phyloP scores from a whole-genome alignment of 2,329 filamentous ascomycete genomes.

The Penicillium sp. region DNA sequence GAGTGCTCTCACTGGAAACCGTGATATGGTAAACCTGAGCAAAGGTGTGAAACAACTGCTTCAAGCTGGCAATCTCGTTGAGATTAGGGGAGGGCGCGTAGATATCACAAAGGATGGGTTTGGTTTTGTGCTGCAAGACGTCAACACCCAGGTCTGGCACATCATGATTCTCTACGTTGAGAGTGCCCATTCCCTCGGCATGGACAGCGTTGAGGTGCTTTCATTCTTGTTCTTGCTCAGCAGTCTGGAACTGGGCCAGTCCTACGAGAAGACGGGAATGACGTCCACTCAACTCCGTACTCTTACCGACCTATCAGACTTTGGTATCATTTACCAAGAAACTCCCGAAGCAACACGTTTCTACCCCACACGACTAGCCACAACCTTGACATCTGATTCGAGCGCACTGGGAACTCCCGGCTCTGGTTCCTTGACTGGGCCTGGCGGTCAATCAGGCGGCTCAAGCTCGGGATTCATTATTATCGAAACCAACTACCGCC shows the following conservation, averaged over 20 bases:
- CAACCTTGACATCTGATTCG: conserved; percentile 80
- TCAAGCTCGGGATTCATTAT: conserved; percentile 73
- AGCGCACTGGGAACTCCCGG: conserved; percentile 71
- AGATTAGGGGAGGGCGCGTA: conserved; percentile 55
- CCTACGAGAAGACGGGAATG: conserved; percentile 83
- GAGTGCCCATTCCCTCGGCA: conserved; percentile 69
- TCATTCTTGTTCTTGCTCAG: conserved; percentile 96
- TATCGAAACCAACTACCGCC: conserved; percentile 94
- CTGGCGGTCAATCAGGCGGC: conserved; percentile 30
- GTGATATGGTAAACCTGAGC: conserved; percentile 56
- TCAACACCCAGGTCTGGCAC: conserved; percentile 97
- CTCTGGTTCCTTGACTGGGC: conserved; percentile 58
- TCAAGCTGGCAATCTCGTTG: conserved; percentile 76
- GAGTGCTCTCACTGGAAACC: conserved; percentile 49
- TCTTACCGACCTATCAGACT: conserved; percentile 86
- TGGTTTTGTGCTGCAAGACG: conserved; percentile 89
- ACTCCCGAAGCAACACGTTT: conserved; percentile 52
- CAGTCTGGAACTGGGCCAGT: conserved; percentile 84
- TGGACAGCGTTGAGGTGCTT: conserved; percentile 91
- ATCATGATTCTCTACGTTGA: conserved; percentile 91
- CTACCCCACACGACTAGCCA: conserved; percentile 92
- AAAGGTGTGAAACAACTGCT: conserved; percentile 82
- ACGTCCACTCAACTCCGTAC: conserved; percentile 81
- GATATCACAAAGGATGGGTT: conserved; percentile 92
- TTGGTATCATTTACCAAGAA: conserved; percentile 80